phyloP scores from a whole-genome alignment of 345 rosid species.

The Euphorbia pulcherrima region DNA sequence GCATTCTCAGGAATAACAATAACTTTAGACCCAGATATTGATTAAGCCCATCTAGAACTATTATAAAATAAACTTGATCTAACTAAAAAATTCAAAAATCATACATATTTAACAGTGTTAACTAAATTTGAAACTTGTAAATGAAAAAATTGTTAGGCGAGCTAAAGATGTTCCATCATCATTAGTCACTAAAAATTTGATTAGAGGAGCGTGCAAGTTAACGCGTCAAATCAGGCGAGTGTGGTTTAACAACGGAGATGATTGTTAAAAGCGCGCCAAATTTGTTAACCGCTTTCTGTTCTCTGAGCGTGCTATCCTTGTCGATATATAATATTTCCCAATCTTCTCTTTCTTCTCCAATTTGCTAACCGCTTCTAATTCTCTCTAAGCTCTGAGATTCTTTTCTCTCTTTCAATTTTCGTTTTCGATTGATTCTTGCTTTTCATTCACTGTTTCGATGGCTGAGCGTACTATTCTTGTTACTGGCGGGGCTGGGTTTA shows the following conservation, averaged over 20 bases:
- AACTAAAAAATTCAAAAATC: no score
- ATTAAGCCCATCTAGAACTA: no score
- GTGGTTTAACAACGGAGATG: neutral
- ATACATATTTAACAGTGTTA: no score
- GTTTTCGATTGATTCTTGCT: neutral
- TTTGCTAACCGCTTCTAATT: neutral
- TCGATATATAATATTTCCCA: neutral
- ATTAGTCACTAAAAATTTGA: neutral
- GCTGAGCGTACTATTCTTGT: constrained; percentile 60
- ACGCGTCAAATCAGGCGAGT: neutral
- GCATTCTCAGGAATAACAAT: no score
- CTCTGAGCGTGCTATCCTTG: no score
- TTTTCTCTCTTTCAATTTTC: neutral
- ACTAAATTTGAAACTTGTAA: no score
- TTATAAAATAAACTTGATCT: no score
- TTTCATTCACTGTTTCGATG: neutral
- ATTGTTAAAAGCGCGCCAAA: constrained; percentile 15
- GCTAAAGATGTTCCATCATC: neutral
- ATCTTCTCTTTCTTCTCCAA: neutral
- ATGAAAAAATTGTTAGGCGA: no score
- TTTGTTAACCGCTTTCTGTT: constrained; percentile 20
- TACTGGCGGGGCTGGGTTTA: constrained; percentile 97
- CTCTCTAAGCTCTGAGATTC: neutral
- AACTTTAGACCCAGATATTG: no score
- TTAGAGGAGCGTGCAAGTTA: no score